Evolutionary conservation across 1,284 basidiomycete genomes (phyloP), one percentile per base, ranked within the genome.

Genomic region (Trichosporon coremiiforme): DNA sequence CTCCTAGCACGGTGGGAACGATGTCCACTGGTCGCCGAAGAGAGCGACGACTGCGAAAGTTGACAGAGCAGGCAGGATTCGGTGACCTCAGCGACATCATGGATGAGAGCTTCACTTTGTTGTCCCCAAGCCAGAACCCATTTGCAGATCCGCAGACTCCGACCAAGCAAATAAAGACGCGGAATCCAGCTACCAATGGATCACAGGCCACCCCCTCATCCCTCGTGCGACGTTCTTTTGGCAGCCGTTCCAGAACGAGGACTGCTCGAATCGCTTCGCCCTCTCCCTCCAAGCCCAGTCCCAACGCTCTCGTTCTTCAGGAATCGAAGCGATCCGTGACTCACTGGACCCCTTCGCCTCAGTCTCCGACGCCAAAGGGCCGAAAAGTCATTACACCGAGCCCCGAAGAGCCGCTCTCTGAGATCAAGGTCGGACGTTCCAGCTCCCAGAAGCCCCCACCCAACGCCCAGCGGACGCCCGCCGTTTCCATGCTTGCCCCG

Each of bases 81-180:
- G 80, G 78, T 2, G 81, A 82, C 73, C 73, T 82, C n/a, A 79
- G 78, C 65, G 74, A 71, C 17, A 80, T 81, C 38, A 70, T 81
- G 65, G 79, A 81, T 63, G 53, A 67, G 57, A 69, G 74, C 73
- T 63, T 55, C 77, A 6, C 76, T 2, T 33, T 81, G 3, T 78
- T 77, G 0, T 75, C 78, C 5, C 68, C 74, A 1, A 38, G 41
- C 0, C 50, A 3, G 1, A 80, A 81, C 25, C 77, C 78, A 0
- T 80, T 74, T 50, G 66, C 68, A 0, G 75, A 76, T 50, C 72
- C 75, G 0, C 57, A 66, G 33, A 79, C 80, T 1, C 80, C 79
- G 7, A 75, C 73, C 0, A 77, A 76, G 64, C 68, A 76, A 69
- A 60, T 33, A 2, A 60, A 33, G 4, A 5, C 57, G 1, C 57